Conservation (phyloP, 768 basidiomycete genomes). For the Lentinula detonsa region DNA sequence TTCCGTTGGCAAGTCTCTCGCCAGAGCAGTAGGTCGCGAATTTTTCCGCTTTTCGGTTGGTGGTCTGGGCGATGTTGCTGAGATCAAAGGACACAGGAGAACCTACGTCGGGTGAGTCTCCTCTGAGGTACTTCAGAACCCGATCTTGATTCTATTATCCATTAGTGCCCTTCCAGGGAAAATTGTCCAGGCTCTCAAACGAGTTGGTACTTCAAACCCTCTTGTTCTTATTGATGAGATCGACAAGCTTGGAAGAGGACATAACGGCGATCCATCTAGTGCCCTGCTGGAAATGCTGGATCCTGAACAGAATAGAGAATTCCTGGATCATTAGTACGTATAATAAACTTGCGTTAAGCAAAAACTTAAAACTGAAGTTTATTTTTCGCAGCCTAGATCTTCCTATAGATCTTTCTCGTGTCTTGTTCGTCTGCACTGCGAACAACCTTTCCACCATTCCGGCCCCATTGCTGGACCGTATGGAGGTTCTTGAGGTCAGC, state of each 20-base stretch:
- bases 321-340: constrained; percentile 91
- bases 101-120: constrained; percentile 85
- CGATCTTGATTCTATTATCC: not conserved
- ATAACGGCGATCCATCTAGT: constrained; percentile 90
- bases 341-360: not conserved
- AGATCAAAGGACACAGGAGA: constrained; percentile 96
- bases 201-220: constrained; percentile 91
- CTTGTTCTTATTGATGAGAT: constrained; percentile 93
- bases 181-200: constrained; percentile 90
- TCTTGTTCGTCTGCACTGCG: constrained; percentile 97
- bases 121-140: not conserved
- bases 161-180: constrained; percentile 84
- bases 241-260: constrained; percentile 89
- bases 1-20: constrained; percentile 91
- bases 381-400: constrained; percentile 76
- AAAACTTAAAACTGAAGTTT: not conserved
- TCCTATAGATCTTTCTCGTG: constrained; percentile 91
- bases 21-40: constrained; percentile 81
- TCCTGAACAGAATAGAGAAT: constrained; percentile 91
- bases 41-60: constrained; percentile 98
- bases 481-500: constrained; percentile 94
- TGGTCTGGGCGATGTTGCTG: constrained; percentile 94
- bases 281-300: constrained; percentile 91
- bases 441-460: constrained; percentile 93
- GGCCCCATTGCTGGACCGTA: constrained; percentile 87